Evolutionary conservation across 257 asterid species (phyloP).

Genomic region (Echium plantagineum): DNA sequence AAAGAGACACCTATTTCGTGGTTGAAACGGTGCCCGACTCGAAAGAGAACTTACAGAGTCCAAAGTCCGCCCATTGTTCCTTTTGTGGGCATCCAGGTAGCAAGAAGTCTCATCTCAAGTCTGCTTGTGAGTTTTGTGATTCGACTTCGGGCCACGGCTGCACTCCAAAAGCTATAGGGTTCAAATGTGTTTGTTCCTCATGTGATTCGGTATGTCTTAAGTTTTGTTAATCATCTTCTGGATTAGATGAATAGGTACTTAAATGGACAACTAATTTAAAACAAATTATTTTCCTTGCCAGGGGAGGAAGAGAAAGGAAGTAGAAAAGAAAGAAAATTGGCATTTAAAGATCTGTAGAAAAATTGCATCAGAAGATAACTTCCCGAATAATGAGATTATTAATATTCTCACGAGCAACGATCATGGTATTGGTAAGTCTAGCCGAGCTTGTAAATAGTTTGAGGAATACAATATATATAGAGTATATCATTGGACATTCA

Average conservation of each 20-base stretch:
- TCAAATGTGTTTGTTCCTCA: slow-evolving; percentile 60
- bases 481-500: too few relatives aligned
- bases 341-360: slow-evolving; percentile 50
- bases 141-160: slow-evolving; percentile 45
- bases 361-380: slow-evolving; percentile 53
- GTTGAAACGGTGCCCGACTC: slow-evolving; percentile 20
- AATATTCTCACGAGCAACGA: slow-evolving; percentile 49
- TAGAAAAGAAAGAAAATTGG: slow-evolving; percentile 55
- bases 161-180: slow-evolving; percentile 47
- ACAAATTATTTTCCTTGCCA: slow-evolving; percentile 24
- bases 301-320: slow-evolving; percentile 57
- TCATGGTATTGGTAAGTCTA: slow-evolving; percentile 40
- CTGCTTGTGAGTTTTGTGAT: slow-evolving; percentile 58
- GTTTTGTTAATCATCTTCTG: not conserved
- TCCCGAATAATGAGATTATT: slow-evolving; percentile 59
- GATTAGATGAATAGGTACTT: not conserved
- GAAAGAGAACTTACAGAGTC: slow-evolving; percentile 32
- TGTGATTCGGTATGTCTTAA: slow-evolving; percentile 48
- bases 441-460: not conserved
- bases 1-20: slow-evolving; percentile 15
- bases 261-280: not conserved
- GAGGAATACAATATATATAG: too few relatives aligned
- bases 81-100: slow-evolving; percentile 92
- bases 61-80: slow-evolving; percentile 69
- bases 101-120: slow-evolving; percentile 62